phyloP scores from a whole-genome alignment of 768 basidiomycete species.

The Inosperma sp. region DNA sequence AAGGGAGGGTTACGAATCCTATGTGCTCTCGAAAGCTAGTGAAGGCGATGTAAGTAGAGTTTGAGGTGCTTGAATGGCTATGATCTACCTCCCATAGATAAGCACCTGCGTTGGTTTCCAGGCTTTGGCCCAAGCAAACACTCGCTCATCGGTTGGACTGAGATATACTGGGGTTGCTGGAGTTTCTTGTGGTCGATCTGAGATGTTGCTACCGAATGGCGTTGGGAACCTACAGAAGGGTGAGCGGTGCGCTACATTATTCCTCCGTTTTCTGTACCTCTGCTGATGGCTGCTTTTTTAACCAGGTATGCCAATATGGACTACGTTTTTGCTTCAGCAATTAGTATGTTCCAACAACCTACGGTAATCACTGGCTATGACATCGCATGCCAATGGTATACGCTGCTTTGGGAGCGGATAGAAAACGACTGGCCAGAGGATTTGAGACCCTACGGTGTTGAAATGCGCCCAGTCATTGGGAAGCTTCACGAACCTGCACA shows the following conservation, averaged over 20 bases:
- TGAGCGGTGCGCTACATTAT: too few species aligned
- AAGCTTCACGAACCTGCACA: conserved; percentile 10
- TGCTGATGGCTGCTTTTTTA: background rate
- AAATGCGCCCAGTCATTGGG: background rate
- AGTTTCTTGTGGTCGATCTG: too few species aligned
- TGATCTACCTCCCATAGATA: conserved; percentile 9
- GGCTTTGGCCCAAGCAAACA: too few species aligned
- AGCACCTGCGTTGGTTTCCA: conserved; percentile 22
- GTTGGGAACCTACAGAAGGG: too few species aligned
- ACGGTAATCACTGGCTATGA: conserved; percentile 9
- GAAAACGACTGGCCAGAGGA: conserved; percentile 7
- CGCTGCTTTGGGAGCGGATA: conserved; percentile 21
- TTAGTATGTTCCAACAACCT: background rate
- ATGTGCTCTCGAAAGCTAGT: background rate
- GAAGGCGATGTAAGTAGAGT: background rate
- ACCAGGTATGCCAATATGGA: conserved; percentile 5
- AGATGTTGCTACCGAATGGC: too few species aligned
- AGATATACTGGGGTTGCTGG: too few species aligned
- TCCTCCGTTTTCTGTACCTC: background rate
- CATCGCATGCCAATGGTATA: conserved; percentile 10
- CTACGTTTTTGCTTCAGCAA: too few species aligned
- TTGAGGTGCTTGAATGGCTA: background rate
- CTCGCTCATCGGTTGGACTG: too few species aligned
- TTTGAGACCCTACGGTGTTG: background rate
- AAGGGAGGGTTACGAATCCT: background rate